Evolutionary conservation across 1,139 yeast species (phyloP), one percentile per base, ranked within the genome.

Genomic region (Hansenula sp.): DNA sequence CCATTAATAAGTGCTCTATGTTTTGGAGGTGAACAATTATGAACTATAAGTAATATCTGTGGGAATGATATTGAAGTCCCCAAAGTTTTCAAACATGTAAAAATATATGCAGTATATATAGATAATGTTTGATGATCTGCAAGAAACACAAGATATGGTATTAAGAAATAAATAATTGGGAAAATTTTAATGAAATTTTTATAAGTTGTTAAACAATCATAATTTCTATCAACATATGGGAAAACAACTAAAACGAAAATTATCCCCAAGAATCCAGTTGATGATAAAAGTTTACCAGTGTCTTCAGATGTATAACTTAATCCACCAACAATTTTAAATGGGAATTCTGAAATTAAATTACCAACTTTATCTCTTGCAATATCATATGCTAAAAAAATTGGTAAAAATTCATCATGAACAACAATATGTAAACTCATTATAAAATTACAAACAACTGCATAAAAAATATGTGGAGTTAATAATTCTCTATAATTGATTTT

Each of bases 341-440:
- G 79, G 53, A 79, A 77, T 29, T 59, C 50, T 16, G 77, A 62
- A 6, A 44, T 44, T 36, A 51, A 40, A 7, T 43, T 22, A n/a
- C 60, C 61, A 3, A 41, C 25, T 17, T 46, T 41, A 41, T 55
- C 54, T 28, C 46, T 44, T 1, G 47, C 61, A 36, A 73, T 61
- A 29, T 67, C 63, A n/a, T 77, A 66, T 0, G 84, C 81, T 19
- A 79, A 59, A 43, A 75, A 73, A 6, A 80, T 75, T 11, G 87
- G 85, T 34, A 78, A 59, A 46, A 80, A 76, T 56, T 80, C 85
- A 38, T 68, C 69, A 55, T 66, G 77, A 6, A 76, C 73, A n/a
- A 76, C 64, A n/a, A 67, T 58, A 51, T 77, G 82, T 44, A 77
- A 63, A 10, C 76, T 61, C 43, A 75, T 59, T 39, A 71, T 53